Evolutionary conservation across 129 eudicot genomes (phyloP).

Genomic region (Centrapalus pauciflorus): DNA sequence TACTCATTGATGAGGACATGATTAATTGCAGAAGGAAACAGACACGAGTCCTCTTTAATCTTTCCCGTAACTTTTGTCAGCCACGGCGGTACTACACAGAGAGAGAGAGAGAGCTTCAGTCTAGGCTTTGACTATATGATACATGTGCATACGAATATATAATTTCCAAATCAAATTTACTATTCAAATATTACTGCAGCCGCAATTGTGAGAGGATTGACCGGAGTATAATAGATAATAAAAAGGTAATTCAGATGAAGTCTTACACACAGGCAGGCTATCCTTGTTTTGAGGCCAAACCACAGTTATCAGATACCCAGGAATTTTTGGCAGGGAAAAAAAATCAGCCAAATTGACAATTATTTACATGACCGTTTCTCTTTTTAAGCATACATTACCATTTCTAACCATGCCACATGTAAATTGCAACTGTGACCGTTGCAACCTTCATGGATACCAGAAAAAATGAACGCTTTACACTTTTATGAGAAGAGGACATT

Average conservation of each 20-base stretch:
- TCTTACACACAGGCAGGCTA: too few relatives aligned
- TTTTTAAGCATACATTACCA: too few relatives aligned
- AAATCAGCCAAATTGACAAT: too few relatives aligned
- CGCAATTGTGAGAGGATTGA: neutral
- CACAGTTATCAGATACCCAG: too few relatives aligned
- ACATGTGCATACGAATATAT: neutral
- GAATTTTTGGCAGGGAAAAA: too few relatives aligned
- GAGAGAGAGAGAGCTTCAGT: constrained; percentile 5
- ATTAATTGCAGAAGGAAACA: constrained; percentile 83
- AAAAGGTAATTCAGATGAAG: neutral
- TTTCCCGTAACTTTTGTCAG: constrained; percentile 60
- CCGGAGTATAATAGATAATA: neutral
- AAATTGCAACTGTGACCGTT: neutral
- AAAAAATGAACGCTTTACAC: neutral
- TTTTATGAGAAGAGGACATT: too few relatives aligned
- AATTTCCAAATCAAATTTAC: neutral
- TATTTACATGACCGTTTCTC: too few relatives aligned
- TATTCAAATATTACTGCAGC: neutral
- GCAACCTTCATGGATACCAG: neutral
- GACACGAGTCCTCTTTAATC: constrained; percentile 43
- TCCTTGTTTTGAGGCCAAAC: too few relatives aligned
- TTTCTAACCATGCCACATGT: too few relatives aligned
- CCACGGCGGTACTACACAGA: constrained; percentile 87
- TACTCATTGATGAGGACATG: constrained; percentile 97
- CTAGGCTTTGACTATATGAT: neutral